These are phyloP conservation scores for Artemisia annua DNA, from an alignment of 129 eudicot species.

Conservation along the genomic window DNA sequence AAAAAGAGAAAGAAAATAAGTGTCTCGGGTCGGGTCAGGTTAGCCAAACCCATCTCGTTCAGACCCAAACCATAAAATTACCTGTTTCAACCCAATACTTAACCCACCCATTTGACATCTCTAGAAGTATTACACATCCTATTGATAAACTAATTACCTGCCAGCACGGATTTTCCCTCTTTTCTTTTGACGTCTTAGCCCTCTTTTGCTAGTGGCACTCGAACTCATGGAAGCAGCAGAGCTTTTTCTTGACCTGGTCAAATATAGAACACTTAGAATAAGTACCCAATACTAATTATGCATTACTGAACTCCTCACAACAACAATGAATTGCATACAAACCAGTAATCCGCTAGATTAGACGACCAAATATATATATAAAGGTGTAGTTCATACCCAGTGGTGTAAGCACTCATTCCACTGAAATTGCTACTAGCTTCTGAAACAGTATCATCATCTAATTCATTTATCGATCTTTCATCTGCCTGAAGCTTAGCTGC, in stretches of 20 bases:
- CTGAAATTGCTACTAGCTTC: conserved; percentile 87
- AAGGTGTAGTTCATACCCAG: conserved; percentile 54
- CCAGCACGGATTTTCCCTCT: conserved; percentile 96
- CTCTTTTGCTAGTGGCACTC: conserved; percentile 62
- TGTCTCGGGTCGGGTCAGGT: too few species aligned
- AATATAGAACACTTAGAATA: conserved; percentile 3
- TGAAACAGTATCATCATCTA: conserved; percentile 88
- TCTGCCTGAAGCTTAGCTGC: conserved; percentile 80
- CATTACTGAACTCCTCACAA: not conserved
- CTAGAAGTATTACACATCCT: not conserved
- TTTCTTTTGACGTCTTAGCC: conserved; percentile 67
- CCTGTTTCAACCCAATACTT: not conserved
- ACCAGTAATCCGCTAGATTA: not conserved
- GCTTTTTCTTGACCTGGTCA: conserved; percentile 61
- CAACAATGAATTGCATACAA: not conserved
- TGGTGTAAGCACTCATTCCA: conserved; percentile 96
- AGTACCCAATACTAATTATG: not conserved
- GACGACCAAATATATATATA: not conserved
- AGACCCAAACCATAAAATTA: not conserved
- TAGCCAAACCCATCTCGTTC: not conserved
- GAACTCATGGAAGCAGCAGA: conserved; percentile 68
- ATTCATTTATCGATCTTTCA: conserved; percentile 49
- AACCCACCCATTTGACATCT: not conserved
- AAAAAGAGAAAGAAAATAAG: too few species aligned
- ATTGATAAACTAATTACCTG: conserved; percentile 47